Evolutionary conservation across 2,329 filamentous ascomycete genomes (phyloP).

Genomic region (Lachnellula cervina): DNA sequence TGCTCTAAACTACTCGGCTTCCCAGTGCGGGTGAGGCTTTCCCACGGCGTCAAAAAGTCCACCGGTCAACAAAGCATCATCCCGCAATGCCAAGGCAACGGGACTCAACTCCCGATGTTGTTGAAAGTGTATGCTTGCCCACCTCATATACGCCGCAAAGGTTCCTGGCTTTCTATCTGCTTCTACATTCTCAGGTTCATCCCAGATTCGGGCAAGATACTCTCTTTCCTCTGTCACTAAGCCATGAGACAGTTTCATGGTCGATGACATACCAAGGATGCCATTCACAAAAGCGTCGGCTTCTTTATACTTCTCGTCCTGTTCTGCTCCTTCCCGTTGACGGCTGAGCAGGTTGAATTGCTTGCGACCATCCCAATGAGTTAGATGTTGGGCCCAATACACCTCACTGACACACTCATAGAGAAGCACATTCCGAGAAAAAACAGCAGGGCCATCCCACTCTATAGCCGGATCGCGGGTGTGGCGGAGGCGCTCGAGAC

Average conservation of each 20-base stretch:
- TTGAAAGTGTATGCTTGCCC: background rate
- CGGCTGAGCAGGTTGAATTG: background rate
- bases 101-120: background rate
- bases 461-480: constrained; percentile 16
- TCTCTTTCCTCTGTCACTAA: background rate
- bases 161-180: constrained; percentile 2
- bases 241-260: constrained; percentile 1
- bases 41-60: background rate
- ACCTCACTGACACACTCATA: background rate
- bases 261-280: background rate
- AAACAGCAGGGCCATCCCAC: background rate
- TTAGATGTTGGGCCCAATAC: background rate
- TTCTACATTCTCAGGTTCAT: constrained; percentile 1
- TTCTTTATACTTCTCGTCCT: background rate
- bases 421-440: background rate
- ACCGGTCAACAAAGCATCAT: background rate
- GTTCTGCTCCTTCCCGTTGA: background rate
- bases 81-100: background rate
- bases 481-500: constrained; percentile 12
- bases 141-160: constrained; percentile 1
- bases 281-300: background rate
- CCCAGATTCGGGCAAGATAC: background rate
- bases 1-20: background rate
- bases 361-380: background rate
- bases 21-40: background rate